Evolutionary conservation across 2,329 filamentous ascomycete genomes (phyloP), one percentile per base, ranked within the genome.

Genomic region (Berkeleyomyces basicola): DNA sequence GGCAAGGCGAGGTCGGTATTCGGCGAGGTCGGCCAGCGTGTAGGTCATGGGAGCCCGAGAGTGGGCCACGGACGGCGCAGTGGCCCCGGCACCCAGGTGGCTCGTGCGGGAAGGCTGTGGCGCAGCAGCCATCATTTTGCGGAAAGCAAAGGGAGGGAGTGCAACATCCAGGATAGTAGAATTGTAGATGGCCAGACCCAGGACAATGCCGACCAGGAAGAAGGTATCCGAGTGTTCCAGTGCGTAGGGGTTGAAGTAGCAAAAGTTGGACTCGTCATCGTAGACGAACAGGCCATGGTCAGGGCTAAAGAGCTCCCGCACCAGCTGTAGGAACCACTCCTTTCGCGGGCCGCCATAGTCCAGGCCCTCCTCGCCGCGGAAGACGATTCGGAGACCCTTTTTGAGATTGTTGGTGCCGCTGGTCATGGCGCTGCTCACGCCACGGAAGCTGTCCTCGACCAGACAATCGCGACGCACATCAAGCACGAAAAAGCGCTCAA

Each of bases 161-260:
- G 89, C 87, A 58, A 96, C 82, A 70, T 96, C 91, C 16, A 96
- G 77, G 67, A 96, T 96, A 0, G 89, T 96, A 2, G 89, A 95
- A 72, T 96, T 96, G 74, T 96, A 95, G 65, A 96, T 95, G 11
- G 91, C 91, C 64, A 96, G 77, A 0, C 91, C 91, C 62, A 96
- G 79, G 6, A 96, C 79, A 10, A 93, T 88, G 0, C 91, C 91
- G 37, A 96, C 87, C 31, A 96, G 79, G 70, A 93, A 95, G 72
- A 88, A 96, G 67, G 95, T 90, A 69, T 96, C 90, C 0, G 89
- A 91, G 0, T 88, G 91, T 71, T 96, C 91, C 68, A 96, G 90
- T 14, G 88, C 89, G 70, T 86, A 83, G 0, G 90, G 87, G 70
- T 96, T 96, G 75, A 96, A 96, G 72, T 96, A 96, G 74, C 91